Base-by-base conservation (phyloP, 2,329 filamentous ascomycete genomes). In the Cryphonectria nitschkei region DNA sequence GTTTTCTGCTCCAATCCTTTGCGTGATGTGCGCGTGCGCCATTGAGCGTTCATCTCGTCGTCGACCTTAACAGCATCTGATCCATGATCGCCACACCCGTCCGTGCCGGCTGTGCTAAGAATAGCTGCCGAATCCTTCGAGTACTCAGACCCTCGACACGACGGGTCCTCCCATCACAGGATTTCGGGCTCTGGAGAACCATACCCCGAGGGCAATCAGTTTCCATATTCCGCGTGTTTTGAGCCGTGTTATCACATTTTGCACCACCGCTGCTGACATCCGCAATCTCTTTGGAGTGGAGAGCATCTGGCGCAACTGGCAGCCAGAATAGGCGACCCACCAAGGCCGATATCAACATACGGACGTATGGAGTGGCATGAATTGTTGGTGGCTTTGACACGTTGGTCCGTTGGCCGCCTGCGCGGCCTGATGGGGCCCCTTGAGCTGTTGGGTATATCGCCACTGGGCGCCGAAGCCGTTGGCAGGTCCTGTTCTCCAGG, bases 41-140 rank as follows among this genome's bases (percentile, higher is more conserved):
- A n/a, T 37, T 43, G 29, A 61, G 5, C 54, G 54, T 60, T 67
- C 39, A 34, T 46, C 39, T 50, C 37, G 65, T 61, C 13, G 37
- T 26, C 41, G 54, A 41, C 22, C 54, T 37, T 5, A 16, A 52
- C 41, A 65, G 7, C 11, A 52, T 61, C 52, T 29, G 54, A 67
- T 43, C 37, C 50, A 37, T 60, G 65, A 60, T 61, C 29, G n/a
- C 56, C 65, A 61, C 39, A 61, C 37, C 54, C 26, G 29, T n/a
- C 34, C 52, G 29, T 46, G 56, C 54, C 50, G 26, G 32, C 4
- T 19, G n/a, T 29, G n/a, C 54, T 34, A 32, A 67, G 54, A 43
- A 61, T 67, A 61, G 65, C 37, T 67, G 39, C 52, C 65, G 52
- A n/a, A 67, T 61, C 54, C 65, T 67, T 67, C 54, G 4, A 34